phyloP scores from a whole-genome alignment of 108 stramenopile genomes.

The Nannochloropsis granulata region DNA sequence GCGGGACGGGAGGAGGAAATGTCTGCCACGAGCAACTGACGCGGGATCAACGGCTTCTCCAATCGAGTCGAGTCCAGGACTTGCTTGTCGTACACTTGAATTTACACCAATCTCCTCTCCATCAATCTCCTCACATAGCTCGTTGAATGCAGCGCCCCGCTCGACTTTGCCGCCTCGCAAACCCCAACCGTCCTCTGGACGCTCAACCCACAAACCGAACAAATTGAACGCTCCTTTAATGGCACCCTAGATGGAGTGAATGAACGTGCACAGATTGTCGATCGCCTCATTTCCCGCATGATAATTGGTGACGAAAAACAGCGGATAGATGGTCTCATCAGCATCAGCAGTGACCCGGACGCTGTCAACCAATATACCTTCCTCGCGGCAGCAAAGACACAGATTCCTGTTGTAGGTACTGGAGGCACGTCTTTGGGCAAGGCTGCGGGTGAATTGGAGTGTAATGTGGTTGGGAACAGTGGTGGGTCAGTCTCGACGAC shows the following conservation, averaged over 20 bases:
- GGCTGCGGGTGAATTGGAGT: not conserved
- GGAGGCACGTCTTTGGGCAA: not conserved
- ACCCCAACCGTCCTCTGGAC: not conserved
- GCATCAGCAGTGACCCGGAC: not conserved
- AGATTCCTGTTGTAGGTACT: not conserved
- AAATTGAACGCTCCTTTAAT: not conserved
- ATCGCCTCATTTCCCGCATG: not conserved
- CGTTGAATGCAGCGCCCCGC: not conserved
- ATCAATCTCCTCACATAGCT: not conserved
- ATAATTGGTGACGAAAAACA: not conserved
- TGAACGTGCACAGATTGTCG: not conserved
- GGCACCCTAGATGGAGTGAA: not conserved
- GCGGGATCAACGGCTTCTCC: too few relatives aligned
- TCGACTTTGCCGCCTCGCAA: not conserved
- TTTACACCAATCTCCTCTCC: too few relatives aligned
- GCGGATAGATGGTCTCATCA: not conserved
- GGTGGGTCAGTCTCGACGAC: not conserved
- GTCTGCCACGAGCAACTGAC: too few relatives aligned
- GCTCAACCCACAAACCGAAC: not conserved
- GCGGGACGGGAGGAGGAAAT: too few relatives aligned
- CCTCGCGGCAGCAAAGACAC: not conserved
- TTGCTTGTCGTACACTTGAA: too few relatives aligned
- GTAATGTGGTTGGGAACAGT: not conserved
- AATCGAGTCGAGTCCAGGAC: too few relatives aligned
- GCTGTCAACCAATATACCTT: not conserved